Percentiles rank a stretch among this genome's conserved stretches.
phyloP scores from a whole-genome alignment of 768 basidiomycete species.

The Suillus discolor region DNA sequence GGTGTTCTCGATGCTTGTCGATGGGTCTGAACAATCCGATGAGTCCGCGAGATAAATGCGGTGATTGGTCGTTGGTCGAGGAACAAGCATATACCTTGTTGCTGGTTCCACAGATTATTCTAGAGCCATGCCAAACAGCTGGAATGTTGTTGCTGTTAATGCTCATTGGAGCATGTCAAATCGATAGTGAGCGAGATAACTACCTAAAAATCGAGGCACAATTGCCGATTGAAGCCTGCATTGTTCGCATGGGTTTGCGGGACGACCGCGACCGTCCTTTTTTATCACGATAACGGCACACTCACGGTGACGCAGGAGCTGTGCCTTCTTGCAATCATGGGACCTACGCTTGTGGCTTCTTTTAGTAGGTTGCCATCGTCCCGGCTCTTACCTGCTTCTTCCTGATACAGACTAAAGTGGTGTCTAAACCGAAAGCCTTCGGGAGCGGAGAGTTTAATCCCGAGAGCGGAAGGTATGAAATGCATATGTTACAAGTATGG shows the following conservation, averaged over 20 bases:
- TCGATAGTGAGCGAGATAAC: slow-evolving; percentile 1
- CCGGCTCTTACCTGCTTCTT: slow-evolving; percentile 3
- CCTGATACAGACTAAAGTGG: background rate
- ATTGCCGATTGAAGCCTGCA: slow-evolving; percentile 3
- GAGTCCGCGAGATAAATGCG: background rate
- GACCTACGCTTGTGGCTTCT: slow-evolving; percentile 2
- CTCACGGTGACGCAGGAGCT: slow-evolving; percentile 5
- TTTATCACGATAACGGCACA: slow-evolving; percentile 14
- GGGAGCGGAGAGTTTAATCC: slow-evolving; percentile 13
- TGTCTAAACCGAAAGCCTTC: slow-evolving; percentile 7
- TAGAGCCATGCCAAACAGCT: background rate
- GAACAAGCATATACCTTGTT: background rate
- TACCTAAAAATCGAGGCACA: background rate
- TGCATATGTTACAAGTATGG: slow-evolving; percentile 30
- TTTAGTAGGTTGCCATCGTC: background rate
- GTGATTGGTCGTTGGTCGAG: background rate
- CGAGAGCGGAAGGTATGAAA: slow-evolving; percentile 22
- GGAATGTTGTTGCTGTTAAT: background rate
- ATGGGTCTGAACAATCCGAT: background rate
- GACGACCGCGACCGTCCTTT: background rate
- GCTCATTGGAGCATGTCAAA: background rate
- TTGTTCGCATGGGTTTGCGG: slow-evolving; percentile 3
- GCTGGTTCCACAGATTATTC: background rate
- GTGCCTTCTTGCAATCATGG: slow-evolving; percentile 13
- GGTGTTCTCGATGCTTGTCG: background rate